Percentiles rank a stretch among this genome's conserved stretches.
phyloP scores from a whole-genome alignment of 1,284 basidiomycete species.

The Irpex sp. region DNA sequence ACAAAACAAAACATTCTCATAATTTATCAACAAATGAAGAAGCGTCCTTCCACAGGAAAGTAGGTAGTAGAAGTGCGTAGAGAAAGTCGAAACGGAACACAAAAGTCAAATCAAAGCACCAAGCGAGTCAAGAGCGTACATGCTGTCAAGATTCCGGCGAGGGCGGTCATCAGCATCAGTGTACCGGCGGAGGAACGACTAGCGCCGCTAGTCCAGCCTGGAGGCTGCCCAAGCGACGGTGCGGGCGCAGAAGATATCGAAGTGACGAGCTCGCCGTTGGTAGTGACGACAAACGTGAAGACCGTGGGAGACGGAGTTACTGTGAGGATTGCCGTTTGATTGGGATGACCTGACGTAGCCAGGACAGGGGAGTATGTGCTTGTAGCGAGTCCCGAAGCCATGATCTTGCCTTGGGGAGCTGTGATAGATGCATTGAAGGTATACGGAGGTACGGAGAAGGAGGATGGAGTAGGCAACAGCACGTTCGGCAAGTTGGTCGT shows the following conservation, averaged over 20 bases:
- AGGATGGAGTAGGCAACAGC: constrained; percentile 58
- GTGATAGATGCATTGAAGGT: constrained; percentile 66
- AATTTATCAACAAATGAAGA: not conserved
- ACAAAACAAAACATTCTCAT: not conserved
- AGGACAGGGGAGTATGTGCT: constrained; percentile 64
- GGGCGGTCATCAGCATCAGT: not conserved
- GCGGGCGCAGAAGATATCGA: constrained; percentile 26
- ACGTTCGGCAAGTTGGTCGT: constrained; percentile 76
- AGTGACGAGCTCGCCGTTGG: constrained; percentile 28
- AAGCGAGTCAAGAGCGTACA: not conserved
- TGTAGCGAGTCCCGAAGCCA: constrained; percentile 57
- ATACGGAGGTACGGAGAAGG: constrained; percentile 64
- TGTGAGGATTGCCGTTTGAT: constrained; percentile 31
- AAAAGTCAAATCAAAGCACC: not conserved
- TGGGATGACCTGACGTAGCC: constrained; percentile 23
- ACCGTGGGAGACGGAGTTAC: constrained; percentile 31
- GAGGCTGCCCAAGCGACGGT: constrained; percentile 31
- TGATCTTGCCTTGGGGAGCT: constrained; percentile 50
- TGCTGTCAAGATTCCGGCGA: not conserved
- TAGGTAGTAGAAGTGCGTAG: too few species aligned
- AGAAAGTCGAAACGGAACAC: not conserved
- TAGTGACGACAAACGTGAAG: constrained; percentile 32
- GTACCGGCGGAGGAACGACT: not conserved
- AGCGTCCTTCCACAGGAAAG: not conserved
- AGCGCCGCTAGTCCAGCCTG: constrained; percentile 22